These are phyloP conservation scores for Ceratocystiopsis sp. DNA, from an alignment of 2,329 filamentous ascomycete genomes.

Conservation along the genomic window DNA sequence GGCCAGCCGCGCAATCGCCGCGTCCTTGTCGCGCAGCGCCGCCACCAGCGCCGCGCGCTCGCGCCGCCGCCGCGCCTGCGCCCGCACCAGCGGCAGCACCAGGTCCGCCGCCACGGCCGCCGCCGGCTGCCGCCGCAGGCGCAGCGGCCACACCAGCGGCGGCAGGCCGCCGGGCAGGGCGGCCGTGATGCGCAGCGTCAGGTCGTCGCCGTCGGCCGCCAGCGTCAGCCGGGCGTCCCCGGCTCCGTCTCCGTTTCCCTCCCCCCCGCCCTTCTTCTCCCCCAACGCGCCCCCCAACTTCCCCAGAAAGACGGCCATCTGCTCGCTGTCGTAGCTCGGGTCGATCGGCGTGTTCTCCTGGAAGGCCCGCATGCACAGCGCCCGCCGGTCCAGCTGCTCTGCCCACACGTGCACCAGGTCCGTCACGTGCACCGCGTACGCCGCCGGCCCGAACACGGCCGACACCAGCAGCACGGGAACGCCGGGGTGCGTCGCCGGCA, in stretches of 20 bases:
- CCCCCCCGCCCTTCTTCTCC: conserved; percentile 17
- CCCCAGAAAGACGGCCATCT: conserved; percentile 49
- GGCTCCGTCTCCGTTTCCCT: neutral
- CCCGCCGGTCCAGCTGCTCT: conserved; percentile 43
- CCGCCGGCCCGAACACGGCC: conserved; percentile 28
- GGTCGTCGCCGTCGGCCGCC: conserved; percentile 16
- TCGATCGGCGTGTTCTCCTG: conserved; percentile 54
- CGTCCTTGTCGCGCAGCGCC: conserved; percentile 32
- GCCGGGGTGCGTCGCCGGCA: conserved; percentile 25
- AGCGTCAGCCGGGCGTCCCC: neutral
- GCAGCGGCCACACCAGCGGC: conserved; percentile 48
- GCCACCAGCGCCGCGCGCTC: conserved; percentile 27
- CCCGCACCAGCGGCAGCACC: conserved; percentile 33
- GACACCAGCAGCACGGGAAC: conserved; percentile 49
- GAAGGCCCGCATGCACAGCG: conserved; percentile 45
- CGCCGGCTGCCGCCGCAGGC: conserved; percentile 29
- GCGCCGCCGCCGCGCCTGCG: conserved; percentile 21
- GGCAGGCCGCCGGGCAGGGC: conserved; percentile 44
- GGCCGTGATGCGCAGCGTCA: conserved; percentile 39
- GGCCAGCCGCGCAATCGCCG: conserved; percentile 29
- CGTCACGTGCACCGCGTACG: conserved; percentile 50
- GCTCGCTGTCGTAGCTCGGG: conserved; percentile 48
- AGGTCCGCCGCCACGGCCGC: conserved; percentile 29
- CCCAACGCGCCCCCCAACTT: conserved; percentile 39
- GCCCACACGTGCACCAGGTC: conserved; percentile 61